phyloP scores from a whole-genome alignment of 163 green algal genomes.

The Chlorella variabilis region DNA sequence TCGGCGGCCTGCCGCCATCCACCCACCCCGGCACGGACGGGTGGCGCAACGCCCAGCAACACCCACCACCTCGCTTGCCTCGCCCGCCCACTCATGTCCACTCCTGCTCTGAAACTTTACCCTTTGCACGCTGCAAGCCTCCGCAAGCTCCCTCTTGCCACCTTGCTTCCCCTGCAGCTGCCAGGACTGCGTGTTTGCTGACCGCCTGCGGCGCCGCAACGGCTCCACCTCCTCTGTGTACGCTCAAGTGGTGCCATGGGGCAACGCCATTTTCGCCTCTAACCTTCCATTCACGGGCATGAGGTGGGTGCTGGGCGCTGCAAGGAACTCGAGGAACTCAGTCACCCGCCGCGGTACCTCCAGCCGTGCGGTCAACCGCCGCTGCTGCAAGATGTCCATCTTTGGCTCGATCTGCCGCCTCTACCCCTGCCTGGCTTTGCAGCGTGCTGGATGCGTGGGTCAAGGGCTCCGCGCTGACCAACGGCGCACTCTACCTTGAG shows the following conservation, averaged over 20 bases:
- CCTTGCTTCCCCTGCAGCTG: slow-evolving; percentile 4
- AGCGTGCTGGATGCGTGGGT: slow-evolving; percentile 36
- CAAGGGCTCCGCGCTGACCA: slow-evolving; percentile 16
- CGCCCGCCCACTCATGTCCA: not conserved
- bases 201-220: not conserved
- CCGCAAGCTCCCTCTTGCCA: no score
- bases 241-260: slow-evolving; percentile 7
- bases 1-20: not conserved
- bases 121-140: no score
- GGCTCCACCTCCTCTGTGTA: not conserved
- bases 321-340: no score
- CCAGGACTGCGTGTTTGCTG: slow-evolving; percentile 18
- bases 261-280: not conserved
- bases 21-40: not conserved
- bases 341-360: not conserved
- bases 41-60: not conserved
- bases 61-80: not conserved
- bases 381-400: not conserved
- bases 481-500: slow-evolving; percentile 19
- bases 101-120: no score
- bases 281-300: not conserved
- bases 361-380: not conserved
- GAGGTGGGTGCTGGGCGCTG: slow-evolving; percentile 3
- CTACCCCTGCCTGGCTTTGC: not conserved
- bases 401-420: not conserved